Evolutionary conservation across 176 grass and related monocot genomes (phyloP).

Genomic region (Triticum urartu): DNA sequence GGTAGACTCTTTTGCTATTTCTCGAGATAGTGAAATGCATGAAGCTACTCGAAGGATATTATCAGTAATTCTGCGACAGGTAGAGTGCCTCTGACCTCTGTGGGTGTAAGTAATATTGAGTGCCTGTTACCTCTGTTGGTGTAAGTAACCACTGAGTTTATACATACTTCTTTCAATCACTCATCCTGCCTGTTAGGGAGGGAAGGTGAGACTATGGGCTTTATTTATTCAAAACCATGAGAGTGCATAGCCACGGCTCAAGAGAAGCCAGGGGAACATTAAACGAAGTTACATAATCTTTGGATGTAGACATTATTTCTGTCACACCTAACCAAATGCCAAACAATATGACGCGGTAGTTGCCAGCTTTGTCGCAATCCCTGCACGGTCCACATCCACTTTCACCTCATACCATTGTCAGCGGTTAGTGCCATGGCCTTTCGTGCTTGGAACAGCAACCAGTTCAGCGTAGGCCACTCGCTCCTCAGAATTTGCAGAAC

Average conservation of each 20-base stretch:
- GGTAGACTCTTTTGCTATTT: conserved; percentile 91
- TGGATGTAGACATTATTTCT: not conserved
- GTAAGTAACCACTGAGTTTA: conserved; percentile 12
- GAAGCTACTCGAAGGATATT: conserved; percentile 96
- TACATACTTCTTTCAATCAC: not conserved
- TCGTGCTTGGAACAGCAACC: not conserved
- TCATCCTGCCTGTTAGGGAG: not conserved
- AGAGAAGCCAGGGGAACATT: not conserved
- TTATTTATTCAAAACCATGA: not conserved
- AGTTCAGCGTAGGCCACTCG: not conserved
- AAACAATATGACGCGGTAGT: not conserved
- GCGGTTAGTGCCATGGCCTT: not conserved
- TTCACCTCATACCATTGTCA: not conserved
- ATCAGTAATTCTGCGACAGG: conserved; percentile 94
- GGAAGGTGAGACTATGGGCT: not conserved
- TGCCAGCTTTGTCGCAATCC: not conserved
- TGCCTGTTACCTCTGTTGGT: not conserved
- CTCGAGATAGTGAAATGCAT: conserved; percentile 93
- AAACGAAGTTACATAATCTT: not conserved
- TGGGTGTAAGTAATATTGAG: not conserved
- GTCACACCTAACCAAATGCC: not conserved
- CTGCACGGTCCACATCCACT: not conserved
- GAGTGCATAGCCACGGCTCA: not conserved
- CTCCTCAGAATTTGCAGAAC: not conserved
- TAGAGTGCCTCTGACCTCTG: conserved; percentile 28